These are phyloP conservation scores for Amanita muscaria DNA, from an alignment of 768 basidiomycete genomes.

Conservation along the genomic window DNA sequence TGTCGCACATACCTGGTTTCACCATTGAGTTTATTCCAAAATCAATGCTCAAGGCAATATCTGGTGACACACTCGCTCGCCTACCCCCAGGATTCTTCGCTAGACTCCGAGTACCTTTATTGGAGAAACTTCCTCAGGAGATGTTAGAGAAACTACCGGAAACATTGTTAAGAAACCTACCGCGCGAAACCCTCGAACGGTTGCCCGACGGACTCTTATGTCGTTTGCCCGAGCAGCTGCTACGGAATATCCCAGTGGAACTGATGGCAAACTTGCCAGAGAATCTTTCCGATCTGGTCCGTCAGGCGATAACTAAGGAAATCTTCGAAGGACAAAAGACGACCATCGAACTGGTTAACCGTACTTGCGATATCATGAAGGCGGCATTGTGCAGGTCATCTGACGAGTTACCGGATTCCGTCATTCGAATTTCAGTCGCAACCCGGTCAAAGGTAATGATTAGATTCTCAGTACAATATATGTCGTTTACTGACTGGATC, in stretches of 20 bases:
- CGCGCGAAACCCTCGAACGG: background rate
- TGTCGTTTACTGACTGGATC: too few relatives aligned
- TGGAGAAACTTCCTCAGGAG: constrained; percentile 1
- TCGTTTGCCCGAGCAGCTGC: background rate
- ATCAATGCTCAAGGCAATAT: background rate
- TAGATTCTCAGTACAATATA: too few relatives aligned
- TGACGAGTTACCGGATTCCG: background rate
- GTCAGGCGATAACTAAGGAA: background rate
- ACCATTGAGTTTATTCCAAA: background rate
- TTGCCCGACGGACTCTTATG: background rate
- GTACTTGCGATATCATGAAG: background rate
- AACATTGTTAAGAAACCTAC: background rate
- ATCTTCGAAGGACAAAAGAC: background rate
- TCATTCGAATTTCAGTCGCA: background rate
- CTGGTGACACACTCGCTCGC: background rate
- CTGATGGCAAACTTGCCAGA: background rate
- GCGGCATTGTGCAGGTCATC: background rate
- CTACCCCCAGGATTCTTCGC: background rate
- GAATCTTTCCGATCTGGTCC: background rate
- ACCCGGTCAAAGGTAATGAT: background rate
- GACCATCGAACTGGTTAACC: background rate
- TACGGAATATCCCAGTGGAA: background rate
- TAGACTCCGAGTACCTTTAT: background rate
- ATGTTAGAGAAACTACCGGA: background rate
- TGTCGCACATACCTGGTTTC: background rate